Evolutionary conservation across 345 rosid genomes (phyloP).

Genomic region (Salix brachista): DNA sequence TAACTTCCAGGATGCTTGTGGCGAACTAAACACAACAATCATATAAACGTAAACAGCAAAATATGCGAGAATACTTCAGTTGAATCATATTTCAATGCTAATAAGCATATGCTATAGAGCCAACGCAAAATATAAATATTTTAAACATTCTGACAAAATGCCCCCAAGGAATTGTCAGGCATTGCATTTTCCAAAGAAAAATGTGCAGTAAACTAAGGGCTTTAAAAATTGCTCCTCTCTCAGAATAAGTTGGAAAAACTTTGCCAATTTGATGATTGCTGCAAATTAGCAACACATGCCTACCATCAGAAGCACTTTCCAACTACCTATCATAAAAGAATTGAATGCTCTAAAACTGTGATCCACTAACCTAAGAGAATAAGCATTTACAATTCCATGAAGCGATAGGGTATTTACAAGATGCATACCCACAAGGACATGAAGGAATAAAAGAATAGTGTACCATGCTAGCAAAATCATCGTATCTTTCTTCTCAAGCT

Average conservation of each 20-base stretch:
- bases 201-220: background rate
- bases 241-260: background rate
- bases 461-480: constrained; percentile 32
- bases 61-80: background rate
- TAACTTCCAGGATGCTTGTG: background rate
- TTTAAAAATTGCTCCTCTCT: background rate
- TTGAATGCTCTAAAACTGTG: constrained; percentile 18
- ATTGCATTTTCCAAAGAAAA: background rate
- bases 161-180: background rate
- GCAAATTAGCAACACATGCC: background rate
- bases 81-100: background rate
- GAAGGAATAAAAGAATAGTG: constrained; percentile 44
- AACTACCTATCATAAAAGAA: background rate
- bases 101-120: background rate
- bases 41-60: background rate
- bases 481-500: constrained; percentile 58
- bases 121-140: background rate
- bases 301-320: background rate
- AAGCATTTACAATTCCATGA: constrained; percentile 45
- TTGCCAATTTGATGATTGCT: background rate
- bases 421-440: constrained; percentile 17
- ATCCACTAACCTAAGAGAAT: constrained; percentile 33
- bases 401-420: constrained; percentile 35
- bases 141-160: background rate
- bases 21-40: background rate